Evolutionary conservation across 768 basidiomycete species (phyloP).

Genomic region (Russula ochroleuca): DNA sequence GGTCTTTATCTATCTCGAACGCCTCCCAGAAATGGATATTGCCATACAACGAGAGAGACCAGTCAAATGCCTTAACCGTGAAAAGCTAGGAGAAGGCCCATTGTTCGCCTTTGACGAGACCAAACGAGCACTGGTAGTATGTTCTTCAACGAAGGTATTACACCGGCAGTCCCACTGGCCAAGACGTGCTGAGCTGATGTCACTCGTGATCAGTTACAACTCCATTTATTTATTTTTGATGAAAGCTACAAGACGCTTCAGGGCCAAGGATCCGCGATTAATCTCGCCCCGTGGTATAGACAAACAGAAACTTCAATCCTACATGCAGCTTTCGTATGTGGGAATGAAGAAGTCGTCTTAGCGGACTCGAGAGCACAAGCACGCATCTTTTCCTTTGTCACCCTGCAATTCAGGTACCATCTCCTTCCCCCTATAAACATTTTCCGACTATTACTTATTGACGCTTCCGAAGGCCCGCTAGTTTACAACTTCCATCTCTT

Average conservation of each 20-base stretch:
- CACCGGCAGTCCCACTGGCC: neutral
- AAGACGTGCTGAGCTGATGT: neutral
- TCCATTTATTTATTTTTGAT: constrained; percentile 48
- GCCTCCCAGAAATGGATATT: neutral
- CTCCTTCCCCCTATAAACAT: neutral
- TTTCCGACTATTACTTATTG: neutral
- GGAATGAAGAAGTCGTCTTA: constrained; percentile 50
- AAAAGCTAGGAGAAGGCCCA: constrained; percentile 45
- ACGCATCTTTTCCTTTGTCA: constrained; percentile 51
- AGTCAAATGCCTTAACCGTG: constrained; percentile 35
- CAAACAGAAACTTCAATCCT: constrained; percentile 31
- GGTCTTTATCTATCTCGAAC: constrained; percentile 22
- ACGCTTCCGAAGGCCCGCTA: constrained; percentile 40
- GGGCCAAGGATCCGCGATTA: constrained; percentile 39
- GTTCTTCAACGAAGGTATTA: constrained; percentile 41
- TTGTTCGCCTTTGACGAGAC: constrained; percentile 51
- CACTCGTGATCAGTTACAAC: constrained; percentile 28
- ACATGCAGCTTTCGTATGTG: constrained; percentile 44
- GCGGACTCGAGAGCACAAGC: constrained; percentile 43
- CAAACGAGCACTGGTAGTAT: constrained; percentile 46
- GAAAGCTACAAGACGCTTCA: constrained; percentile 43
- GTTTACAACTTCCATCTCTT: constrained; percentile 37
- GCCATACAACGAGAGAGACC: constrained; percentile 1
- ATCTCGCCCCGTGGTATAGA: constrained; percentile 45
- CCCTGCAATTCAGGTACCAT: constrained; percentile 50